Conservation (phyloP, 2,329 filamentous ascomycete genomes). For the Monosporascus ibericus region DNA sequence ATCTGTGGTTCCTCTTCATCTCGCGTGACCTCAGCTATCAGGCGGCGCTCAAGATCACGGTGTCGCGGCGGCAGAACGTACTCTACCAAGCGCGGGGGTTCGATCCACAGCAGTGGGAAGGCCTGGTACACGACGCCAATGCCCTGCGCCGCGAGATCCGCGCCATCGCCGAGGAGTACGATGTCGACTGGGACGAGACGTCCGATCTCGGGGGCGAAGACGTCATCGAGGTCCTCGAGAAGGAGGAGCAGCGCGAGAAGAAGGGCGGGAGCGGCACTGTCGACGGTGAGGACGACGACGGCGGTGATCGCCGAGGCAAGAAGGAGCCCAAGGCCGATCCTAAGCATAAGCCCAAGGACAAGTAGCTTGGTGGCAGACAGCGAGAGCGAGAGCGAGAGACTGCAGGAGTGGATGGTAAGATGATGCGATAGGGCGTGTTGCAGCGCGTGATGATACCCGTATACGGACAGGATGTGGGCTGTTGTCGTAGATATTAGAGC, state of each 20-base stretch:
- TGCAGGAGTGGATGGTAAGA: too few relatives aligned
- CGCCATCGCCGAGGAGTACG: conserved; percentile 76
- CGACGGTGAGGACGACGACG: conserved; percentile 33
- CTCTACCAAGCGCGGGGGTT: conserved; percentile 74
- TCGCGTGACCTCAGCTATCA: conserved; percentile 85
- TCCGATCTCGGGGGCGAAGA: conserved; percentile 66
- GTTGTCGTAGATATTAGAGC: too few relatives aligned
- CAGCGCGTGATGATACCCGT: too few relatives aligned
- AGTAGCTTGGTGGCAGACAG: background rate
- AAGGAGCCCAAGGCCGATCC: conserved; percentile 16
- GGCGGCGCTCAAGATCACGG: conserved; percentile 79
- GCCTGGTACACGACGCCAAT: conserved; percentile 74
- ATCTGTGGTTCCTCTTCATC: conserved; percentile 91
- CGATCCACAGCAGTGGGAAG: conserved; percentile 71
- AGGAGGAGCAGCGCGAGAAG: conserved; percentile 37
- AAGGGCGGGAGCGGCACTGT: conserved; percentile 29
- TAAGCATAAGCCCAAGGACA: background rate
- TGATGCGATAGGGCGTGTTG: too few relatives aligned
- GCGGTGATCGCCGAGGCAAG: conserved; percentile 28
- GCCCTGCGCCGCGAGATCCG: conserved; percentile 71
- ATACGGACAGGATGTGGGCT: too few relatives aligned
- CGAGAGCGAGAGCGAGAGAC: too few relatives aligned
- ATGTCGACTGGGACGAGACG: conserved; percentile 81
- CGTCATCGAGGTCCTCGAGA: conserved; percentile 50
- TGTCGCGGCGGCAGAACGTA: conserved; percentile 68